These are phyloP conservation scores for Pseudopyricularia cyperi DNA, from an alignment of 2,329 filamentous ascomycete species.

Conservation along the genomic window DNA sequence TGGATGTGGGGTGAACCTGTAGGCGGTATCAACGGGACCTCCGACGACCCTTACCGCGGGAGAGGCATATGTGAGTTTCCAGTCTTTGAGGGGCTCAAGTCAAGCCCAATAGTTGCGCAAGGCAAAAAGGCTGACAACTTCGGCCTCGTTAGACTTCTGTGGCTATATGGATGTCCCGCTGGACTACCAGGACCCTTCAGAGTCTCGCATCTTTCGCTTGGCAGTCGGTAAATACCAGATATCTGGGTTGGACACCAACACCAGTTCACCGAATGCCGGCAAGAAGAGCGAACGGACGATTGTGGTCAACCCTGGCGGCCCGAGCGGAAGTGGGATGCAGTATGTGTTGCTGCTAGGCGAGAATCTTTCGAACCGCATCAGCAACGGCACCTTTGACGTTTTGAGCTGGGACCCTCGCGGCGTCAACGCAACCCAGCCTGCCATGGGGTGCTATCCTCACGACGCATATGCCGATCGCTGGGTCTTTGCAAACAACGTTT, in stretches of 20 bases:
- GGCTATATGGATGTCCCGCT: slow-evolving; percentile 34
- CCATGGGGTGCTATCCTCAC: slow-evolving; percentile 30
- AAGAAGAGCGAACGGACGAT: slow-evolving; percentile 31
- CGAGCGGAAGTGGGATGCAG: slow-evolving; percentile 28
- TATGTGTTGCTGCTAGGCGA: slow-evolving; percentile 26
- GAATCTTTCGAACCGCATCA: slow-evolving; percentile 24
- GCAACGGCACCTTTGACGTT: slow-evolving; percentile 29
- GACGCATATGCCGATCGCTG: slow-evolving; percentile 32
- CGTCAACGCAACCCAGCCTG: slow-evolving; percentile 32
- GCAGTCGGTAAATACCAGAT: slow-evolving; percentile 37
- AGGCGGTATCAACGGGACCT: slow-evolving; percentile 2
- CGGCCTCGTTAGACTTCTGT: slow-evolving; percentile 17
- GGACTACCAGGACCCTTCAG: slow-evolving; percentile 31
- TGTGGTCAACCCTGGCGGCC: slow-evolving; percentile 36
- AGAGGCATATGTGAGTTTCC: slow-evolving; percentile 24
- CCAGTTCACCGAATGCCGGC: slow-evolving; percentile 9
- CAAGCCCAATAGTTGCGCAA: not conserved
- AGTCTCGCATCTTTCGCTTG: slow-evolving; percentile 28
- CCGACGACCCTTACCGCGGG: slow-evolving; percentile 19
- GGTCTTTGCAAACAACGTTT: slow-evolving; percentile 20
- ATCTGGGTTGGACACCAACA: slow-evolving; percentile 24
- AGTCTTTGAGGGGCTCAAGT: not conserved
- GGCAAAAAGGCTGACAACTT: not conserved
- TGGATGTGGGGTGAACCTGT: slow-evolving; percentile 30
- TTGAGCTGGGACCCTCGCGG: slow-evolving; percentile 43